Percentiles rank a stretch among this genome's conserved stretches.
These are phyloP conservation scores for Botrytis aclada DNA, from an alignment of 2,329 filamentous ascomycete genomes.

Conservation along the genomic window DNA sequence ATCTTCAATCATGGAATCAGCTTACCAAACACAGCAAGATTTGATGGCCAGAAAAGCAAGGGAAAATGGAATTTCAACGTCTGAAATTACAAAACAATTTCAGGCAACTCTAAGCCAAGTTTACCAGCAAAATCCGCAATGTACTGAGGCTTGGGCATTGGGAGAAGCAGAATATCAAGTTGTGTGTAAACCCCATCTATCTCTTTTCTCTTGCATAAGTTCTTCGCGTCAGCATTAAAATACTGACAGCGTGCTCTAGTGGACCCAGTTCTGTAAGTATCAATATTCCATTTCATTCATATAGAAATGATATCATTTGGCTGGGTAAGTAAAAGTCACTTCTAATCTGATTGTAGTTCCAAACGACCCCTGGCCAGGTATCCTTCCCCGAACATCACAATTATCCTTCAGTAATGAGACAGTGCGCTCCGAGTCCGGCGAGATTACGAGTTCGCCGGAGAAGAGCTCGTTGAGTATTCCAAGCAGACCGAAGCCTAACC, in stretches of 20 bases:
- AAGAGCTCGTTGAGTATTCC: background rate
- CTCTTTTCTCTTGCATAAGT: constrained; percentile 16
- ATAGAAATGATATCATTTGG: background rate
- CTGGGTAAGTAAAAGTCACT: background rate
- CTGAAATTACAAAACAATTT: constrained; percentile 4
- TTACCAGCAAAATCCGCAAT: background rate
- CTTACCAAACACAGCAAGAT: constrained; percentile 9
- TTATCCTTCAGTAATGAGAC: background rate
- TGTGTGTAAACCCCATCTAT: constrained; percentile 7
- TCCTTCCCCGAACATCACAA: background rate
- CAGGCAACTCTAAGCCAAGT: constrained; percentile 1
- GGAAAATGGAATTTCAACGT: constrained; percentile 14
- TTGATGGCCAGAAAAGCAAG: constrained; percentile 14
- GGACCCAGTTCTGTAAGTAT: constrained; percentile 8
- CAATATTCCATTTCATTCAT: background rate
- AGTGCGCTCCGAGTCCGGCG: constrained; percentile 2
- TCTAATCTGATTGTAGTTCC: background rate
- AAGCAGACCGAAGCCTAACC: background rate
- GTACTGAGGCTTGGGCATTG: constrained; percentile 9
- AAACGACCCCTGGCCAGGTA: background rate
- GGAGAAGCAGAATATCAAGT: constrained; percentile 18
- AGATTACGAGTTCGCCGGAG: constrained; percentile 1
- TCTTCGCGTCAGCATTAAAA: background rate
- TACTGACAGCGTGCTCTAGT: background rate
- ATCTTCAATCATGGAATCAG: background rate